Evolutionary conservation across 306 rosid species (phyloP), one percentile per base, ranked within the genome.

Genomic region (Vigna hirtella): DNA sequence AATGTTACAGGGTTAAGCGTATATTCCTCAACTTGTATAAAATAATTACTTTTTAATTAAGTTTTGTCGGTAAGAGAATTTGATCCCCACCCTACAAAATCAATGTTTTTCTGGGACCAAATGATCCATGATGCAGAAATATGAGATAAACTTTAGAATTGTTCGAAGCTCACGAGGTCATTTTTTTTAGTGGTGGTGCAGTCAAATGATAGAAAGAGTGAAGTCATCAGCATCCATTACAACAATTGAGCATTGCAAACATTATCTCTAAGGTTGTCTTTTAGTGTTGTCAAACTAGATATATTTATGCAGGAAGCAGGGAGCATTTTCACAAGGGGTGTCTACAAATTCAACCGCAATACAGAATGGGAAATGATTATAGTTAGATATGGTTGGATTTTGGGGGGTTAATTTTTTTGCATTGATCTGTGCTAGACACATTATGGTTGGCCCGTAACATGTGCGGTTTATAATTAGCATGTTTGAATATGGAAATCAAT

Each of bases 321-420:
- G 58, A 66, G 50, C 67, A 45, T 65, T 66, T 66, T 73, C 71
- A 53, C 58, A 63, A 49, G 53, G 72, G 24, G 51, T 45, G 62
- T 76, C 2, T 51, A 66, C 78, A 56, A 42, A 32, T 73, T 81
- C 73, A 79, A 77, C 83, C 82, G 47, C 74, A 79, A 70, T 72
- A 72, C 76, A 75, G 47, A 59, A 49, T 42, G 76, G 65, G 76
- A 59, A 88, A 78, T 88, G 90, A 88, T 88, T 77, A 77, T 48
- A 73, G 38, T 16, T 78, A 68, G 90, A 90, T 90, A 68, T 67
- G 86, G 90, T 81, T 86, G 84, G 91, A 88, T 90, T 74, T 67
- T 85, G 59, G 88, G 87, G 70, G 72, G 72, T 42, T 80, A 86
- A 68, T 81, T 58, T 78, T 67, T 66, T 66, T 20, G 36, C 72